phyloP scores from a whole-genome alignment of 768 basidiomycete genomes.

The Lanmaoa pseudosensibilis region DNA sequence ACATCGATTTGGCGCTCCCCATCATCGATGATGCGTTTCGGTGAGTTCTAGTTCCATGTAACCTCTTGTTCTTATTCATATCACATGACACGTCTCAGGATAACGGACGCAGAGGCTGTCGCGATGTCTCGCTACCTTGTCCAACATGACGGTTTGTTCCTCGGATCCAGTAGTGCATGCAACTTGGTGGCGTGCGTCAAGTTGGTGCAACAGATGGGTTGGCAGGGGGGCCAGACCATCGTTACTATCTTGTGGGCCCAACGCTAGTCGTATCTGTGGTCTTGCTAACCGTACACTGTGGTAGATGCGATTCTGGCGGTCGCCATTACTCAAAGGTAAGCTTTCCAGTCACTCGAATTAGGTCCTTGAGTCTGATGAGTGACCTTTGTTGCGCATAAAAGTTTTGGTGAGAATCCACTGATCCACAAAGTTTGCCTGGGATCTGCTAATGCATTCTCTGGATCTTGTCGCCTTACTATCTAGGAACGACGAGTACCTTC shows the following conservation, averaged over 20 bases:
- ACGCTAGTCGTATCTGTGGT: not conserved
- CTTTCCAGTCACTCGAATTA: slow-evolving; percentile 7
- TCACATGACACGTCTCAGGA: slow-evolving; percentile 43
- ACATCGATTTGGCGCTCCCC: slow-evolving; percentile 81
- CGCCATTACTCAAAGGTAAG: slow-evolving; percentile 90
- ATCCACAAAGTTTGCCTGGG: not conserved
- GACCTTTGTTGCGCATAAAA: slow-evolving; percentile 16
- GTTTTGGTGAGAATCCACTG: slow-evolving; percentile 47
- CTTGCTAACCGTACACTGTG: not conserved
- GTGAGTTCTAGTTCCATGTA: slow-evolving; percentile 37
- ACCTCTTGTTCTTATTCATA: not conserved
- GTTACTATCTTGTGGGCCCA: slow-evolving; percentile 80
- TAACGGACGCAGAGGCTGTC: slow-evolving; percentile 92
- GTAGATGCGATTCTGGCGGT: slow-evolving; percentile 84
- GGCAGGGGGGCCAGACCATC: slow-evolving; percentile 66
- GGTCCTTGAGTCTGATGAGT: not conserved
- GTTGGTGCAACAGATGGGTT: slow-evolving; percentile 67
- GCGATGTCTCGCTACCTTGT: slow-evolving; percentile 95
- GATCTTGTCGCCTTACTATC: not conserved
- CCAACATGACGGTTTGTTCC: slow-evolving; percentile 85
- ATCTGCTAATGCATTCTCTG: not conserved
- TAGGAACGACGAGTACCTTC: slow-evolving; percentile 57
- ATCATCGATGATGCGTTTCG: slow-evolving; percentile 89
- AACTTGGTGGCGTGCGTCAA: slow-evolving; percentile 93
- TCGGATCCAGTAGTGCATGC: slow-evolving; percentile 95